Base-by-base conservation (phyloP, 192 early-diverging fungal genomes). In the Mortierella claussenii region DNA sequence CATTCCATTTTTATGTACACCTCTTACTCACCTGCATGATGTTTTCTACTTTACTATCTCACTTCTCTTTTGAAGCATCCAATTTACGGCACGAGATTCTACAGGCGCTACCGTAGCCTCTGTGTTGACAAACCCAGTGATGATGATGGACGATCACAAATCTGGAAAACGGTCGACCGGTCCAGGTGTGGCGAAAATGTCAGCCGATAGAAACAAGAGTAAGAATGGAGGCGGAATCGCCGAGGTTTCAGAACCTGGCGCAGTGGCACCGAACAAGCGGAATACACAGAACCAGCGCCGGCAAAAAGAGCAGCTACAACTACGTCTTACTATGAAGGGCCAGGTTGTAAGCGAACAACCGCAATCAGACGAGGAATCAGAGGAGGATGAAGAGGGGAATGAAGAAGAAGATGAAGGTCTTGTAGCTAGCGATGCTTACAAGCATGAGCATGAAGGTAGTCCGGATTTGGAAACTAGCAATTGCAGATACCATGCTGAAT, bases 131-230 rank as follows among this genome's bases (percentile, higher is more conserved):
- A 87, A 92, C 40, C 93, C 94, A 2, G 92, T 95, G 33, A 87
- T 94, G 84, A 93, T 95, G 68, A 95, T 93, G 32, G 94, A 95
- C 64, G 94, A 95, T 79, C 94, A 95, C 86, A 95, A 95, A 78
- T 93, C 91, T 18, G 84, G 88, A 20, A 93, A 93, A 31, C 42
- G 59, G 18, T 27, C 53, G 26, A 10, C 37, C 11, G n/a, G n/a
- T n/a, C 44, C 69, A 15, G 34, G 50, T 18, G 50, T 18, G 5
- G 6, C 6, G n/a, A 53, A 32, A 18, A 40, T 13, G 13, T 40
- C 37, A 13, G n/a, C n/a, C n/a, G n/a, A n/a, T n/a, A n/a, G n/a
- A n/a, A n/a, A n/a, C n/a, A n/a, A n/a, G n/a, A n/a, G n/a, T n/a
- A n/a, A n/a, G n/a, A n/a, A n/a, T n/a, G 37, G 37, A 7, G 37